Percentiles rank a stretch among this genome's conserved stretches.
phyloP scores from a whole-genome alignment of 116 monocot species.

The Zostera marina region DNA sequence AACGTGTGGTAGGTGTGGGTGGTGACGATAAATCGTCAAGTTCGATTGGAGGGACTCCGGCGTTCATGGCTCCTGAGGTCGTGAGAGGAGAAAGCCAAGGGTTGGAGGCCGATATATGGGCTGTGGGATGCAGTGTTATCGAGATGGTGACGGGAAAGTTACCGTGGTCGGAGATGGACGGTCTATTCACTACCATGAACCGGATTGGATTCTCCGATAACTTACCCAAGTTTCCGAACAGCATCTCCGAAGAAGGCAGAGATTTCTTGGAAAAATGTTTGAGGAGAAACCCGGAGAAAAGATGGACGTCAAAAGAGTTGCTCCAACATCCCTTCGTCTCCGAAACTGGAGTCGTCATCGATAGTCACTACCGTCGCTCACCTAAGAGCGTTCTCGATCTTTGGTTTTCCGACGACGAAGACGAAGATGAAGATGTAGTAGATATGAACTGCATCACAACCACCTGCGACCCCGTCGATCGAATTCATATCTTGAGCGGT shows the following conservation, averaged over 20 bases:
- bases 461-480: not conserved
- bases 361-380: slow-evolving; percentile 11
- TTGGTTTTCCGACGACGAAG: slow-evolving; percentile 19
- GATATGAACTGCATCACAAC: not conserved
- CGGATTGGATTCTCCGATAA: slow-evolving; percentile 32
- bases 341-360: not conserved
- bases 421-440: slow-evolving; percentile 9
- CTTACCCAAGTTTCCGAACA: slow-evolving; percentile 18
- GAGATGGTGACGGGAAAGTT: slow-evolving; percentile 61
- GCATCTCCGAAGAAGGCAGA: slow-evolving; percentile 25
- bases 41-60: slow-evolving; percentile 31
- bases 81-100: slow-evolving; percentile 38
- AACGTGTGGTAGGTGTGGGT: not conserved
- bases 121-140: slow-evolving; percentile 56
- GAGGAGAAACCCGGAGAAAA: slow-evolving; percentile 15
- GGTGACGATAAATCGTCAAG: slow-evolving; percentile 13
- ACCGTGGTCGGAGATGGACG: slow-evolving; percentile 33
- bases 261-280: slow-evolving; percentile 46
- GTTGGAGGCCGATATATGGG: slow-evolving; percentile 43
- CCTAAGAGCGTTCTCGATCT: slow-evolving; percentile 48
- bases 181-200: slow-evolving; percentile 19
- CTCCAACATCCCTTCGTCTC: slow-evolving; percentile 37
- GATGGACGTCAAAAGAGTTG: slow-evolving; percentile 55
- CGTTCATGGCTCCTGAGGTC: slow-evolving; percentile 22
- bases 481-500: slow-evolving; percentile 4